Conservation (phyloP, 306 rosid species). For the Dryas alaskensis region DNA sequence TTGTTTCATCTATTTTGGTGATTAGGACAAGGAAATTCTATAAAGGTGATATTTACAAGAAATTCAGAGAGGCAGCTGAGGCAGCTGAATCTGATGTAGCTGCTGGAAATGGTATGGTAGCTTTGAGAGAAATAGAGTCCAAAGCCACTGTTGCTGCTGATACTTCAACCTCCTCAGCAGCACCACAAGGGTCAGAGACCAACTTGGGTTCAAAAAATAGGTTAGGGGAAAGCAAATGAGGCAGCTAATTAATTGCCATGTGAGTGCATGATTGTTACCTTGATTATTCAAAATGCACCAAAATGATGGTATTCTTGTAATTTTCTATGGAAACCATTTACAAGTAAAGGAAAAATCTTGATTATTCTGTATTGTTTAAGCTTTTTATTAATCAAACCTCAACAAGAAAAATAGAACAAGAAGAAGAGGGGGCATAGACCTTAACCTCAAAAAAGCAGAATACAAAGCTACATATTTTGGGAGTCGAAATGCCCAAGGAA, state of each 20-base stretch:
- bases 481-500: too few relatives aligned
- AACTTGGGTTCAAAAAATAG: not conserved
- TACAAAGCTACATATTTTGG: not conserved
- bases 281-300: not conserved
- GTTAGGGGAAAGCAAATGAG: not conserved
- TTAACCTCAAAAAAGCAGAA: too few relatives aligned
- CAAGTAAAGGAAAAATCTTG: not conserved
- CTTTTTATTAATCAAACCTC: not conserved
- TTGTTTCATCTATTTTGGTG: slow-evolving; percentile 50
- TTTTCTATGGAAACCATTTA: not conserved
- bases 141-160: not conserved
- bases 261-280: not conserved
- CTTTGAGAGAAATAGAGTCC: slow-evolving; percentile 11
- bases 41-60: slow-evolving; percentile 51
- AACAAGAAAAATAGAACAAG: not conserved
- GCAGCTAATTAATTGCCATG: not conserved
- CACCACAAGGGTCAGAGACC: not conserved
- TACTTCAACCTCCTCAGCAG: not conserved
- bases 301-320: not conserved
- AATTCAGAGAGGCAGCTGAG: slow-evolving; percentile 40
- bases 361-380: not conserved
- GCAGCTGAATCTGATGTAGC: slow-evolving; percentile 17
- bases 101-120: not conserved
- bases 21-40: slow-evolving; percentile 56
- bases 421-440: too few relatives aligned